Percentiles rank a stretch among this genome's conserved stretches.
These are phyloP conservation scores for Gloeostereum incarnatum DNA, from an alignment of 768 basidiomycete species.

Conservation along the genomic window DNA sequence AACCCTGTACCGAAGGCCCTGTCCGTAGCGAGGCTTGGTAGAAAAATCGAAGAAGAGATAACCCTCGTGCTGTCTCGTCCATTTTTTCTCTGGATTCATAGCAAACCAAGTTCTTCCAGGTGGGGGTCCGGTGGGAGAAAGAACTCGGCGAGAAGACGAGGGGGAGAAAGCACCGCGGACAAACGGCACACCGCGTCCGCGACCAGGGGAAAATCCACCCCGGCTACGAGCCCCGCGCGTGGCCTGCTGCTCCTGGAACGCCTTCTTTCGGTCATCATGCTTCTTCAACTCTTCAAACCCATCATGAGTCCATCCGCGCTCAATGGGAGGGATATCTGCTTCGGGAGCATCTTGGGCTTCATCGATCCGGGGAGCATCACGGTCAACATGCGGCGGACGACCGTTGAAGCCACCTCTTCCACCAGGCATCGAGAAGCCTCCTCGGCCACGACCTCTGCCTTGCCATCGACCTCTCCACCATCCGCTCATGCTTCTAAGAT, in stretches of 20 bases:
- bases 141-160: constrained; percentile 20
- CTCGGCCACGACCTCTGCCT: constrained; percentile 56
- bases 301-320: constrained; percentile 75
- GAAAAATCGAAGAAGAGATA: constrained; percentile 60
- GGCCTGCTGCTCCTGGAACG: constrained; percentile 14
- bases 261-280: constrained; percentile 51
- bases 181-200: constrained; percentile 45
- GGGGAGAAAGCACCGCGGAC: constrained; percentile 25
- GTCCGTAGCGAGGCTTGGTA: constrained; percentile 48
- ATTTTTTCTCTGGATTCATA: constrained; percentile 71
- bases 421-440: constrained; percentile 31
- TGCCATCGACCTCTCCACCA: constrained; percentile 86
- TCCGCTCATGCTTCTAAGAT: constrained; percentile 69
- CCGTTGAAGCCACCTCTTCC: constrained; percentile 38
- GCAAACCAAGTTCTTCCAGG: constrained; percentile 54
- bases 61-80: constrained; percentile 78
- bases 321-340: constrained; percentile 43
- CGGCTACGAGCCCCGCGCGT: constrained; percentile 31
- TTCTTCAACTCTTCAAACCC: constrained; percentile 84
- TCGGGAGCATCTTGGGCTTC: constrained; percentile 8
- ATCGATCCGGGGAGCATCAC: constrained; percentile 8
- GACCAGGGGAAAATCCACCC: constrained; percentile 32
- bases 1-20: constrained; percentile 46
- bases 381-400: constrained; percentile 10
- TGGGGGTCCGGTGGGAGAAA: constrained; percentile 17